phyloP scores from a whole-genome alignment of 2,329 filamentous ascomycete species.

The Grosmannia serpens region DNA sequence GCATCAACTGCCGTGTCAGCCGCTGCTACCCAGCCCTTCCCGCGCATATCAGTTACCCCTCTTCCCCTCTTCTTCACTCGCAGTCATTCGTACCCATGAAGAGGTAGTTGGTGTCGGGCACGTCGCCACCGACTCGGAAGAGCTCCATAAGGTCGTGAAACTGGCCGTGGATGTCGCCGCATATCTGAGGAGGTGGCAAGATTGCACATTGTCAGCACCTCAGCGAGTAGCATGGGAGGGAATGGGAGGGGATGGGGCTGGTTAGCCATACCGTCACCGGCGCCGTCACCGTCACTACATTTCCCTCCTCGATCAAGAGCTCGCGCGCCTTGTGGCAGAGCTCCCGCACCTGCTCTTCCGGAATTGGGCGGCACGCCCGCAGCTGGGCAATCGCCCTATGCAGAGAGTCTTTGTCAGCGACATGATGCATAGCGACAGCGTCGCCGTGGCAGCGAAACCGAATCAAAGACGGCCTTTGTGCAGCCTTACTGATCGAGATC shows the following conservation, averaged over 20 bases:
- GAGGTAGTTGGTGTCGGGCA: slow-evolving; percentile 90
- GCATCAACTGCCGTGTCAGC: neutral
- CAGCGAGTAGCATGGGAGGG: too few species aligned
- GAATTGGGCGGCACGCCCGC: slow-evolving; percentile 90
- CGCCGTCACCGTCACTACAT: slow-evolving; percentile 89
- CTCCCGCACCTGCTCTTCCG: slow-evolving; percentile 89
- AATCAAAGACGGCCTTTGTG: neutral
- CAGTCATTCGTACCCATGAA: slow-evolving; percentile 65
- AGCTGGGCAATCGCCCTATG: slow-evolving; percentile 87
- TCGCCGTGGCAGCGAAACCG: neutral
- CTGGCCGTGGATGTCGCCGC: slow-evolving; percentile 92
- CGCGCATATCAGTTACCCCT: neutral
- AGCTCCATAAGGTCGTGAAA: slow-evolving; percentile 97
- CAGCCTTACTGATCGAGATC: slow-evolving; percentile 73
- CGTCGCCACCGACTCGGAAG: slow-evolving; percentile 84
- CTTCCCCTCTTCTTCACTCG: neutral
- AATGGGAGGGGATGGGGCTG: neutral
- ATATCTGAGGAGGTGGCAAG: slow-evolving; percentile 48
- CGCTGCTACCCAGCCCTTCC: neutral
- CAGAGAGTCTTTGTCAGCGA: neutral
- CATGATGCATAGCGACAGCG: neutral
- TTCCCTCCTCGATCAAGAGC: slow-evolving; percentile 92
- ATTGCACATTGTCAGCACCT: neutral
- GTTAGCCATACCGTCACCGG: slow-evolving; percentile 61
- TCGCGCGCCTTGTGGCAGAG: slow-evolving; percentile 95